Evolutionary conservation across 129 eudicot species (phyloP), one percentile per base, ranked within the genome.

Genomic region (Glebionis coronaria): DNA sequence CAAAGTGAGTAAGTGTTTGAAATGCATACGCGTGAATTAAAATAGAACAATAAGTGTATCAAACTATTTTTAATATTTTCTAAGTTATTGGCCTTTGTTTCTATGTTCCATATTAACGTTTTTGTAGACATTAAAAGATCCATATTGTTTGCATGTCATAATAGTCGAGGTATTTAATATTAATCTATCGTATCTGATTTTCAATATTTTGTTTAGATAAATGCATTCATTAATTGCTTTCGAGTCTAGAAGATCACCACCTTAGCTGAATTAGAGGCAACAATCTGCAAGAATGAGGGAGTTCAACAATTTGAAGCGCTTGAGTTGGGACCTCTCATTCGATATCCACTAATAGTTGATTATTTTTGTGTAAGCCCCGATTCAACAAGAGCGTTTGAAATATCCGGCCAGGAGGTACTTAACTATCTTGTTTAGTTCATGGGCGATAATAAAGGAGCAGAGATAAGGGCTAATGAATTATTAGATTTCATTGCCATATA

Each of bases 171-270:
- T n/a, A n/a, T n/a, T n/a, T n/a, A n/a, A n/a, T n/a, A n/a, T n/a
- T n/a, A n/a, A n/a, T n/a, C 25, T 2, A 23, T 23, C 25, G 2
- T 27, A 12, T 38, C 63, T 63, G 31, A 5, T 62, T 69, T 51
- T 73, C 8, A 9, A 47, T 68, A 1, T 20, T 76, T 50, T 52
- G 16, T 67, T 73, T 61, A 88, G 96, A 69, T 88, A 21, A 88
- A 85, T 74, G 79, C 93, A 44, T 85, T 88, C 70, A 85, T 88
- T 57, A 88, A 85, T 72, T 88, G 96, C 75, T 85, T 88, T 55
- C 90, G 78, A 63, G 93, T 79, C 69, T 82, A 82, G 76, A 88
- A 72, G 72, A 82, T 88, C 46, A 85, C 93, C 23, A 75, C 96
- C 12, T 72, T 85, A 81, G 79, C 50, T 67, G 96, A 88, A 71